phyloP scores from a whole-genome alignment of 1,284 basidiomycete genomes.

The Cystobasidium pallidum region DNA sequence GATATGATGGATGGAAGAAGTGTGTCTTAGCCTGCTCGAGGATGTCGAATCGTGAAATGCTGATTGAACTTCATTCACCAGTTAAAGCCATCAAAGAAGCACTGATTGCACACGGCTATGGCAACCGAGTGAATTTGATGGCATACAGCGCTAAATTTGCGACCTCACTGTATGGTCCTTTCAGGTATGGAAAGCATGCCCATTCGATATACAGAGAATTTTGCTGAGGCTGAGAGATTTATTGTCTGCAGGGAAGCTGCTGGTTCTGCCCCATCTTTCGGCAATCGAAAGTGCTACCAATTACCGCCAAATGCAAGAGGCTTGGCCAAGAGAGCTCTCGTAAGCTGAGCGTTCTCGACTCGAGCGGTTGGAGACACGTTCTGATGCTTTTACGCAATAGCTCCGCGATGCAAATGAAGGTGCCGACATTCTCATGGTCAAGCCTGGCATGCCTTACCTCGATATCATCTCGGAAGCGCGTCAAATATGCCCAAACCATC shows the following conservation, averaged over 20 bases:
- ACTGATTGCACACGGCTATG: constrained; percentile 78
- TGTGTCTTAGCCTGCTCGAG: not conserved
- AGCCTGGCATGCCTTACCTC: constrained; percentile 92
- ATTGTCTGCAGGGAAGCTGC: constrained; percentile 78
- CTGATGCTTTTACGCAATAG: constrained; percentile 55
- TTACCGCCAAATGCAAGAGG: constrained; percentile 86
- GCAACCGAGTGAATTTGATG: constrained; percentile 90
- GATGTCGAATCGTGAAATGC: not conserved
- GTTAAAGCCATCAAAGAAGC: constrained; percentile 85
- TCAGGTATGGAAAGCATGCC: constrained; percentile 68
- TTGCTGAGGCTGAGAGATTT: not conserved
- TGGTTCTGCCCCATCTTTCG: constrained; percentile 89
- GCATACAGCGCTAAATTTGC: constrained; percentile 99
- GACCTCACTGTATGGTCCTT: constrained; percentile 93
- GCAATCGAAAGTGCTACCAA: constrained; percentile 96
- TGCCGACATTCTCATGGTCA: constrained; percentile 99
- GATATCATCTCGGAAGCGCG: constrained; percentile 92
- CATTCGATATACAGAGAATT: too few relatives aligned
- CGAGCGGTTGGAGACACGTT: too few relatives aligned
- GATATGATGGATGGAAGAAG: constrained; percentile 98
- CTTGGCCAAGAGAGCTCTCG: constrained; percentile 88
- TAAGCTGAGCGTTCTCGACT: constrained; percentile 62
- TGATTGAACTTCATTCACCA: not conserved
- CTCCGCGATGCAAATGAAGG: constrained; percentile 88
- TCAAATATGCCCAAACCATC: constrained; percentile 78